Conservation (phyloP, 1,139 yeast species). For the Pneumocystis wakefieldiae region DNA sequence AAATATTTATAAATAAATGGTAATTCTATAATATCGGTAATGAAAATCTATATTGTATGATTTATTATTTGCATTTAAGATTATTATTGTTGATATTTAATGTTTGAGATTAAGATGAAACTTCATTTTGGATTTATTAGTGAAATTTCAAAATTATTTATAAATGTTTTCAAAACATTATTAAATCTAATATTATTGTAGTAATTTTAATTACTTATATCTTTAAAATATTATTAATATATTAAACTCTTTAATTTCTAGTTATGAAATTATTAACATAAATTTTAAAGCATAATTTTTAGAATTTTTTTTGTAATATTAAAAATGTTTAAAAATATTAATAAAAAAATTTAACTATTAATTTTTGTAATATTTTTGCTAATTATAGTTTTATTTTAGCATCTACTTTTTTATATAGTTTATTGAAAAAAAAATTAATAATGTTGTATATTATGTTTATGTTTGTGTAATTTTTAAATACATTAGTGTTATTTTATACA, state of each 20-base stretch:
- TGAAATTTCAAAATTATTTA: neutral
- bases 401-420: no score
- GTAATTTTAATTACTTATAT: neutral
- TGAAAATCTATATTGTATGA: neutral
- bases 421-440: no score
- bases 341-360: no score
- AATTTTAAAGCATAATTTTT: neutral
- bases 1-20: neutral
- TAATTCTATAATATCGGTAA: neutral
- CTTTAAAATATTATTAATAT: neutral
- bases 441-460: no score
- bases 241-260: neutral
- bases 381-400: no score
- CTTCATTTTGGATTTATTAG: neutral
- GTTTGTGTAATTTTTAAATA: neutral
- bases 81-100: neutral
- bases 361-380: no score
- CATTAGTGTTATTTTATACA: no score
- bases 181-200: neutral
- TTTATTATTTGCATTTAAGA: neutral
- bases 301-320: no score
- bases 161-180: neutral
- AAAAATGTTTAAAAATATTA: no score
- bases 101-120: neutral
- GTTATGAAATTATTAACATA: neutral